Conservation (phyloP, 805 yeast species). For the Barnettozyma botsteinii region DNA sequence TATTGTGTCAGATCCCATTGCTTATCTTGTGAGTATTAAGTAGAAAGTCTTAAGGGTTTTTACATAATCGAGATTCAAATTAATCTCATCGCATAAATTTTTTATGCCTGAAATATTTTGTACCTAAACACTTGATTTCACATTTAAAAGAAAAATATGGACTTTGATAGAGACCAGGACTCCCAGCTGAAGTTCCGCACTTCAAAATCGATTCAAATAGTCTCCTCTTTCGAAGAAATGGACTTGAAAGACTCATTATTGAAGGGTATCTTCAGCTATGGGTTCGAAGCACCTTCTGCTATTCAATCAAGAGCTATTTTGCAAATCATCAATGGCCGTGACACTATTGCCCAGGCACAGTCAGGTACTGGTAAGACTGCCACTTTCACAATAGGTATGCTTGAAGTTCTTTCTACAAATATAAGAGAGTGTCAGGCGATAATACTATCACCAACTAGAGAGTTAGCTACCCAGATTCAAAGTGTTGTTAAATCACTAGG, state of each 20-base stretch:
- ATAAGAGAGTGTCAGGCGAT: conserved; percentile 80
- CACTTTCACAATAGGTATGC: conserved; percentile 90
- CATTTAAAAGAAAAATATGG: too few species aligned
- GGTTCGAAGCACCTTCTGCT: conserved; percentile 95
- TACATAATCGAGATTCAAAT: background rate
- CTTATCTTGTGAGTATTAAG: background rate
- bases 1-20: conserved; percentile 9
- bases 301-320: conserved; percentile 96
- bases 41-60: background rate
- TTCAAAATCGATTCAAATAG: conserved; percentile 48
- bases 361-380: conserved; percentile 99
- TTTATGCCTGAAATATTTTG: background rate
- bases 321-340: conserved; percentile 92
- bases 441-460: conserved; percentile 93
- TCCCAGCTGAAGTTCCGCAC: conserved; percentile 55
- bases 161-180: conserved; percentile 56
- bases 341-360: conserved; percentile 97
- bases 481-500: conserved; percentile 84
- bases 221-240: conserved; percentile 71
- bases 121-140: too few species aligned
- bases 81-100: conserved; percentile 1
- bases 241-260: conserved; percentile 58
- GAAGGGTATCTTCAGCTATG: conserved; percentile 75
- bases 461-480: conserved; percentile 89
- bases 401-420: conserved; percentile 76